These are phyloP conservation scores for Geranium brycei DNA, from an alignment of 345 rosid species.

Conservation along the genomic window DNA sequence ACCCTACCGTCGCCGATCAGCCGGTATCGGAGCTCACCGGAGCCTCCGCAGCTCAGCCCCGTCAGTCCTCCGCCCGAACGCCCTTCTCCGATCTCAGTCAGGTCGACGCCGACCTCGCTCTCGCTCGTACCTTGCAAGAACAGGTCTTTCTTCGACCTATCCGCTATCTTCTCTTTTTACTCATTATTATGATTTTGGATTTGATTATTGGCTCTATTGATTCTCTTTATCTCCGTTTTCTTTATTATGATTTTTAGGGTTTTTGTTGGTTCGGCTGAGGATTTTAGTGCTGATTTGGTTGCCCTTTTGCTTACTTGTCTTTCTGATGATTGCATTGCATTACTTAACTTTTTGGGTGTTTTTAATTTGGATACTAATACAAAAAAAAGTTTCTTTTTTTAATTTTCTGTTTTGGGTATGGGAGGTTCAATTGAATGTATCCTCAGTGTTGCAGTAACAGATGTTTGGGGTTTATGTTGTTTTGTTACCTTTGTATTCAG, in stretches of 20 bases:
- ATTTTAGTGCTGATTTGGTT: too few relatives aligned
- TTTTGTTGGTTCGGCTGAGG: neutral
- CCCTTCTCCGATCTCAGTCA: conserved; percentile 73
- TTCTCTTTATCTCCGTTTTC: too few relatives aligned
- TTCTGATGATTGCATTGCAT: neutral
- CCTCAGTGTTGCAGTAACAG: neutral
- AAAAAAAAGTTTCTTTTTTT: too few relatives aligned
- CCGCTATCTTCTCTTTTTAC: neutral
- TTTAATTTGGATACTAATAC: too few relatives aligned
- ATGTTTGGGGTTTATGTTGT: neutral
- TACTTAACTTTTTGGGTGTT: neutral
- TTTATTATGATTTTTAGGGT: neutral
- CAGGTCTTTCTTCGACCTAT: conserved; percentile 32
- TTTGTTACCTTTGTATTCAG: neutral
- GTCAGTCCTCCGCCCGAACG: conserved; percentile 40
- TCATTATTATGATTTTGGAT: neutral
- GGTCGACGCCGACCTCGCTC: conserved; percentile 89
- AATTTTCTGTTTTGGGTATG: too few relatives aligned
- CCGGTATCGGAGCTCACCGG: neutral
- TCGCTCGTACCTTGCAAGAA: conserved; percentile 83
- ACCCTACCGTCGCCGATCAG: neutral
- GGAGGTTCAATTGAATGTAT: too few relatives aligned
- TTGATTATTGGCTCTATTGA: too few relatives aligned
- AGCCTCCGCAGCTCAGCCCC: neutral
- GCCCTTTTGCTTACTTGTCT: too few relatives aligned